phyloP scores from a whole-genome alignment of 1,284 basidiomycete species.

The Cutaneotrichosporon cyanovorans region DNA sequence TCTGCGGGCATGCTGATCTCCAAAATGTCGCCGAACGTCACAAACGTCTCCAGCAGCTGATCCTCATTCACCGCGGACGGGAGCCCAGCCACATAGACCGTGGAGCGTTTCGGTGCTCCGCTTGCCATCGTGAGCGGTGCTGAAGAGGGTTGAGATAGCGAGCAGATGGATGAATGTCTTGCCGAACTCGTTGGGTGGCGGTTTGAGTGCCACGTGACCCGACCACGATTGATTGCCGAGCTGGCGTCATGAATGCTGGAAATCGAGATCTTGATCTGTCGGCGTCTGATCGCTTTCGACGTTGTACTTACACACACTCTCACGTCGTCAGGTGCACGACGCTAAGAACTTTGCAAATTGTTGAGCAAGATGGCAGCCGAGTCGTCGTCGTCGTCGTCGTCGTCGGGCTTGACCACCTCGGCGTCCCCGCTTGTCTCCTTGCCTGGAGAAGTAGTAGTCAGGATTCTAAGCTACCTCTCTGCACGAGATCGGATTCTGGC shows the following conservation, averaged over 20 bases:
- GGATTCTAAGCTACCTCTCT: background rate
- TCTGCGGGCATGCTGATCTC: conserved; percentile 43
- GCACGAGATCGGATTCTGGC: background rate
- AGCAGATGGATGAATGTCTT: background rate
- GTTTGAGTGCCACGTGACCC: too few relatives aligned
- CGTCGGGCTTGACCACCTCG: background rate
- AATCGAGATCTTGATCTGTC: too few relatives aligned
- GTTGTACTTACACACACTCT: too few relatives aligned
- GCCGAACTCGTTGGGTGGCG: too few relatives aligned
- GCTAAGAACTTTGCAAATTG: too few relatives aligned
- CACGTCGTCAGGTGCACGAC: too few relatives aligned
- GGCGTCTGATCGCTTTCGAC: too few relatives aligned
- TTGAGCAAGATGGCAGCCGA: background rate
- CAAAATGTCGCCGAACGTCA: conserved; percentile 45
- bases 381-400: background rate
- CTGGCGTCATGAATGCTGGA: too few relatives aligned
- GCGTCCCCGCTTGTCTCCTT: conserved; percentile 1
- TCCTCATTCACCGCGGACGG: conserved; percentile 37
- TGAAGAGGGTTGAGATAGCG: background rate
- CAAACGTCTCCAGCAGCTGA: conserved; percentile 42
- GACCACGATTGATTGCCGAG: too few relatives aligned
- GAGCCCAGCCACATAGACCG: conserved; percentile 43
- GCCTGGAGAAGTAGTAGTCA: conserved; percentile 8
- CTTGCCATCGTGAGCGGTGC: background rate
- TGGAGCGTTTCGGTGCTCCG: conserved; percentile 22